Conservation (phyloP, 192 early-diverging fungal species). For the Podila epigama region DNA sequence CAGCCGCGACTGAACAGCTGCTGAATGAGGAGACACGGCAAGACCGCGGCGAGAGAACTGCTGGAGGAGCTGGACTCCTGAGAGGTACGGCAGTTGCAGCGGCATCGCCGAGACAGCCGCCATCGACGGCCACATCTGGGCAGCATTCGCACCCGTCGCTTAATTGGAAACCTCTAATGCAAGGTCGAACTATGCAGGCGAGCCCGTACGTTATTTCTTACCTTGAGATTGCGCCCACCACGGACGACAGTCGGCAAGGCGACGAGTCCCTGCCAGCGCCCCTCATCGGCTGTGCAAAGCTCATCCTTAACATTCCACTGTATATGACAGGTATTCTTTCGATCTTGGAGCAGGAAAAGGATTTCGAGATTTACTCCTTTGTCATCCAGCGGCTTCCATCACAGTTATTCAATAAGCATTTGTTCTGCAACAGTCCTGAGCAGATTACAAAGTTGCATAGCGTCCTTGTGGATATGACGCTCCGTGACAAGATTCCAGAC, state of each 20-base stretch:
- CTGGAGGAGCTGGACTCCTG: neutral
- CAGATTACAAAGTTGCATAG: slow-evolving; percentile 61
- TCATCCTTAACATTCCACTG: slow-evolving; percentile 51
- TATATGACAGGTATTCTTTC: slow-evolving; percentile 66
- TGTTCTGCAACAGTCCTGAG: slow-evolving; percentile 70
- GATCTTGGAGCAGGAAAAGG: slow-evolving; percentile 70
- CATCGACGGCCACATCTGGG: neutral
- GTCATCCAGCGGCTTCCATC: slow-evolving; percentile 68
- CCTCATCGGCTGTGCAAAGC: slow-evolving; percentile 53
- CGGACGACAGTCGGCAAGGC: slow-evolving; percentile 5
- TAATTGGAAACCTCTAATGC: slow-evolving; percentile 46
- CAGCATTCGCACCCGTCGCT: slow-evolving; percentile 13
- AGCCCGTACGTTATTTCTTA: slow-evolving; percentile 47
- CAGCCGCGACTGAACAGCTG: slow-evolving; percentile 37
- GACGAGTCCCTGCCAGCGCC: slow-evolving; percentile 23
- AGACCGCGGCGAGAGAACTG: slow-evolving; percentile 11
- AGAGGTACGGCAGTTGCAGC: neutral
- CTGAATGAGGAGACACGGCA: slow-evolving; percentile 36
- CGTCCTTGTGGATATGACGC: slow-evolving; percentile 65
- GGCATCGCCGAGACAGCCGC: neutral
- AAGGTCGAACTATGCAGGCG: slow-evolving; percentile 38
- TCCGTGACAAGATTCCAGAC: slow-evolving; percentile 62
- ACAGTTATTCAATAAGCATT: slow-evolving; percentile 77
- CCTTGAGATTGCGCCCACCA: slow-evolving; percentile 37
- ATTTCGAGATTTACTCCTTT: slow-evolving; percentile 75